Evolutionary conservation across 805 yeast genomes (phyloP), one percentile per base, ranked within the genome.

Genomic region (Metschnikowia gelsemii): DNA sequence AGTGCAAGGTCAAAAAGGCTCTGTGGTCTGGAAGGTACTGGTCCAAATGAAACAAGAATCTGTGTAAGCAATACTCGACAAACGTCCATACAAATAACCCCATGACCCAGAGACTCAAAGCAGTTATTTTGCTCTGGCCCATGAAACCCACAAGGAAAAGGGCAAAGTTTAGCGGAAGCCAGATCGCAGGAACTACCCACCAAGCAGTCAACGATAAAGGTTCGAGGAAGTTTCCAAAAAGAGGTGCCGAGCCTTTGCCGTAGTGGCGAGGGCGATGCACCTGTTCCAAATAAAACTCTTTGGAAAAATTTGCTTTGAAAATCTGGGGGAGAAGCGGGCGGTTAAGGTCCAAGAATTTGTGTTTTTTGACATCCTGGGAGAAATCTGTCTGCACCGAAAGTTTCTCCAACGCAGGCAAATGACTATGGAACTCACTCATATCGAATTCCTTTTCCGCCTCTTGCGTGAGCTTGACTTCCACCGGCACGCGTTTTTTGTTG

Each of bases 251-350:
- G 8, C 96, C 97, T 61, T 89, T 82, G 51, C 98, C 98, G 61
- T 90, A 93, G 64, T 93, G 99, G 61, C 99, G 82, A 40, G 99
- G 99, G 66, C 97, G 81, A 64, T 93, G 99, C 31, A 93, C 93
- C 66, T 93, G 97, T 61, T 89, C 96, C 58, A 93, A 73, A 63
- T 93, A 93, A 58, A 93, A 91, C 31, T 87, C 95, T 61, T 87
- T 91, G 30, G 85, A 59, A 73, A 89, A 93, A 25, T 76, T 74
- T 30, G 89, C 80, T 46, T 77, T 72, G 42, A 88, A 66, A 33
- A 93, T 87, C 70, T 93, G 99, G 63, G 78, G 58, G 31, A 93
- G 67, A 54, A 93, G 71, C 1, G 99, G 95, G 61, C 79, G 80
- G 53, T 75, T 80, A 57, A 93, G 76, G 62, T 93, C 98, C 54